Conservation (phyloP, 1,284 basidiomycete species). For the Malassezia slooffiae region DNA sequence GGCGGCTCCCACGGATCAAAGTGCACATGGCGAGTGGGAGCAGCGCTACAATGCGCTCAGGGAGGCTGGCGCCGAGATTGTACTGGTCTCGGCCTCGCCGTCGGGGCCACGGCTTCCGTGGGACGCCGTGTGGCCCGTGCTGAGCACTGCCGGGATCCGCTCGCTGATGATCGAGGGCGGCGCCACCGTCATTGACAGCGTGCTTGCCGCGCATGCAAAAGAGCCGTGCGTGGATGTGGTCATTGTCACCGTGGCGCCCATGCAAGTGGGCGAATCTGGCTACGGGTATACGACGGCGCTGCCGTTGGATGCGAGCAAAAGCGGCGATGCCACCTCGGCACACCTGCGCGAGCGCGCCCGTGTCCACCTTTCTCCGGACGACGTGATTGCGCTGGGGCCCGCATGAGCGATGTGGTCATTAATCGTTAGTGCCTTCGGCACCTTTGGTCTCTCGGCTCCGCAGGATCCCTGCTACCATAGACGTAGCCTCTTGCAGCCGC, state of each 20-base stretch:
- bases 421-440: too few species aligned
- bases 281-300: constrained; percentile 4
- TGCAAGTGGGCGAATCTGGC: constrained; percentile 1
- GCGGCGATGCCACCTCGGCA: too few species aligned
- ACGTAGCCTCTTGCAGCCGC: constrained; percentile 8
- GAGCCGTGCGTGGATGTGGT: neutral
- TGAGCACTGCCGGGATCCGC: constrained; percentile 50
- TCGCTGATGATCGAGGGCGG: constrained; percentile 93
- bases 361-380: too few species aligned
- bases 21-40: constrained; percentile 15
- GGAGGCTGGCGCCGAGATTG: constrained; percentile 47
- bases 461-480: constrained; percentile 9
- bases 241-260: constrained; percentile 9
- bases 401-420: too few species aligned
- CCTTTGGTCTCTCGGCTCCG: too few species aligned
- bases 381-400: too few species aligned
- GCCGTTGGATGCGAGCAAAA: too few species aligned
- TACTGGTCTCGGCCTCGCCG: constrained; percentile 35
- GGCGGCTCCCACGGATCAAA: constrained; percentile 47
- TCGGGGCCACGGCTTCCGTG: constrained; percentile 5
- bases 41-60: constrained; percentile 28
- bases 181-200: constrained; percentile 65
- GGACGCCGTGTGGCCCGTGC: constrained; percentile 13
- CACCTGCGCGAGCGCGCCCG: too few species aligned
- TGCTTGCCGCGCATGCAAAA: constrained; percentile 50